Percentiles rank a stretch among this genome's conserved stretches.
These are phyloP conservation scores for Fusarium nodosum DNA, from an alignment of 2,329 filamentous ascomycete genomes.

Conservation along the genomic window DNA sequence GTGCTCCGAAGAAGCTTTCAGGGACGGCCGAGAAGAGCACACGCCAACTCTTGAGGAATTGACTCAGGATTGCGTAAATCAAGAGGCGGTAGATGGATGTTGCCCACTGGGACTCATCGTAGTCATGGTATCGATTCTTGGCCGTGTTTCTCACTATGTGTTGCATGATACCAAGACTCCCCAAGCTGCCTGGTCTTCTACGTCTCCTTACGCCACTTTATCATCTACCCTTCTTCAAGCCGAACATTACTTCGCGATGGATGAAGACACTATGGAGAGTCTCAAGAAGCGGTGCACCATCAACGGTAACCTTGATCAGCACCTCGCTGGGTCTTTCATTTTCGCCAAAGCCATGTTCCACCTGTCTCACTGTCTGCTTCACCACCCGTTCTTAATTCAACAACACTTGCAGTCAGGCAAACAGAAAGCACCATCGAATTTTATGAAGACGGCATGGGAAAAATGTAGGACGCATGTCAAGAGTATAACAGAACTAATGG, in stretches of 20 bases:
- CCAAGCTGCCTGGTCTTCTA: conserved; percentile 10
- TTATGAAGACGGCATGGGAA: conserved; percentile 25
- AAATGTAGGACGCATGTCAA: conserved; percentile 14
- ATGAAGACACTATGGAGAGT: conserved; percentile 6
- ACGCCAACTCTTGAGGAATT: conserved; percentile 1
- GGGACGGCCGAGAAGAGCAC: background rate
- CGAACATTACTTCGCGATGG: conserved; percentile 18
- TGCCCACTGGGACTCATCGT: conserved; percentile 9
- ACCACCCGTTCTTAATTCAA: conserved; percentile 19
- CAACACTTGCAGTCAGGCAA: conserved; percentile 12
- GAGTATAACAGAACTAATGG: conserved; percentile 2
- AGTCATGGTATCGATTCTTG: conserved; percentile 21
- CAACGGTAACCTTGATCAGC: conserved; percentile 8
- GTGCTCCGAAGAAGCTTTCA: conserved; percentile 13
- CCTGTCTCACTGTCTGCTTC: conserved; percentile 17
- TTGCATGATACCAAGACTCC: background rate
- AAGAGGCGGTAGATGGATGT: conserved; percentile 8
- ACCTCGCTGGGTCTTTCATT: conserved; percentile 16
- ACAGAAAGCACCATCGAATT: conserved; percentile 14
- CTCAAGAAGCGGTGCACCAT: conserved; percentile 6
- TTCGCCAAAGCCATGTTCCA: conserved; percentile 31
- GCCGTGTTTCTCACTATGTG: conserved; percentile 12
- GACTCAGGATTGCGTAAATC: conserved; percentile 5
- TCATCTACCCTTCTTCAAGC: conserved; percentile 11
- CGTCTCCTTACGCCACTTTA: conserved; percentile 5